Percentiles rank a stretch among this genome's conserved stretches.
Evolutionary conservation across 768 basidiomycete species (phyloP).

Genomic region (Leccinum subtestaceum): DNA sequence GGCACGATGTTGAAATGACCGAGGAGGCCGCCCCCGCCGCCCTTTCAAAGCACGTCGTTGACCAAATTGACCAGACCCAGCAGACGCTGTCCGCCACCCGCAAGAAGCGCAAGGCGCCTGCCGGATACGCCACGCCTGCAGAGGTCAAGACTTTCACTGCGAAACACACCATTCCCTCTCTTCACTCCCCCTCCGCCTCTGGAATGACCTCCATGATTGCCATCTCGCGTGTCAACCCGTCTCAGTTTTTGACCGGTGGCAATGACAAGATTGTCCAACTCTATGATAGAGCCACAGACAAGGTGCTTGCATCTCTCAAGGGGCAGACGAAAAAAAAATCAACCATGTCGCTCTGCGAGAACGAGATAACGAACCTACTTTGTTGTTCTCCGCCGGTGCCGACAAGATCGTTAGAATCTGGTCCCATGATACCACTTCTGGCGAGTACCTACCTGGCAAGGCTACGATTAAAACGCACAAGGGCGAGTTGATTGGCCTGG

Average conservation of each 20-base stretch:
- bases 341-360: constrained; percentile 88
- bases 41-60: constrained; percentile 60
- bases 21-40: constrained; percentile 54
- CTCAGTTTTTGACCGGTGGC: constrained; percentile 85
- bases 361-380: constrained; percentile 60
- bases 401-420: constrained; percentile 95
- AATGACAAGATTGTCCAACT: constrained; percentile 95
- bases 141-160: constrained; percentile 69
- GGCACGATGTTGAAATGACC: constrained; percentile 81
- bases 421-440: constrained; percentile 76
- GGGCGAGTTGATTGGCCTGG: constrained; percentile 84
- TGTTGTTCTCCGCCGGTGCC: constrained; percentile 80
- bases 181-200: constrained; percentile 88
- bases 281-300: constrained; percentile 84
- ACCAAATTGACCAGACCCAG: constrained; percentile 65
- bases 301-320: constrained; percentile 88
- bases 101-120: constrained; percentile 87
- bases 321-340: constrained; percentile 89
- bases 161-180: constrained; percentile 77
- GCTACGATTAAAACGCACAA: constrained; percentile 81
- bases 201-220: constrained; percentile 83
- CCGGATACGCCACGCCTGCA: constrained; percentile 68
- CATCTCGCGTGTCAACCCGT: constrained; percentile 62
- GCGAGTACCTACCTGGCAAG: constrained; percentile 70
- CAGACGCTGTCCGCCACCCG: constrained; percentile 77